Percentiles rank a stretch among this genome's conserved stretches.
Conservation (phyloP, 129 eudicot species). For the Lonicera japonica region DNA sequence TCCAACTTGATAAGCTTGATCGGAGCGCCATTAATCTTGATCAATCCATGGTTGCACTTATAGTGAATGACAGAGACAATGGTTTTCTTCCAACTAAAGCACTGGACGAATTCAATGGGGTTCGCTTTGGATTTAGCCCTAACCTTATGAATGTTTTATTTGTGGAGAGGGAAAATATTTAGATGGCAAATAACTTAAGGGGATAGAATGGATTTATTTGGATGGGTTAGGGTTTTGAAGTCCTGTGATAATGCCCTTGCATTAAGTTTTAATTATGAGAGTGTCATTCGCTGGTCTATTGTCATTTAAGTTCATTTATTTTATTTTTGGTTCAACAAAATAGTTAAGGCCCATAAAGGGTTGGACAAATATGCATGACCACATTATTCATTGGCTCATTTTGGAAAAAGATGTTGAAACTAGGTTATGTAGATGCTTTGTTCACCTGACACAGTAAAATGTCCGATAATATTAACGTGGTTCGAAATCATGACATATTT, state of each 20-base stretch:
- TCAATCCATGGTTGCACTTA: constrained; percentile 11
- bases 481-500: too few species aligned
- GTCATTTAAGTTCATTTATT: too few species aligned
- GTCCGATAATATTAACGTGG: too few species aligned
- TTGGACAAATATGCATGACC: too few species aligned
- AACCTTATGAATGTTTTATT: background rate
- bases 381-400: too few species aligned
- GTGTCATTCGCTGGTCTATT: background rate
- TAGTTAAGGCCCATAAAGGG: too few species aligned
- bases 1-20: constrained; percentile 16
- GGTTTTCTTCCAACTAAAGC: constrained; percentile 22
- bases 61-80: constrained; percentile 20
- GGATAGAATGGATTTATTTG: background rate
- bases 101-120: constrained; percentile 11
- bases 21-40: constrained; percentile 20
- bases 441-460: too few species aligned
- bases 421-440: too few species aligned
- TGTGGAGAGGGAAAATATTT: background rate
- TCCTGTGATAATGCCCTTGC: background rate
- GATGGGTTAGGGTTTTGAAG: background rate
- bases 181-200: background rate
- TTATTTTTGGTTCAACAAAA: background rate
- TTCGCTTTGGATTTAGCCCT: background rate
- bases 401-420: too few species aligned
- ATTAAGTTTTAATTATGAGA: too few species aligned